Base-by-base conservation (phyloP, 2,329 filamentous ascomycete genomes). In the Colletotrichum filicis region DNA sequence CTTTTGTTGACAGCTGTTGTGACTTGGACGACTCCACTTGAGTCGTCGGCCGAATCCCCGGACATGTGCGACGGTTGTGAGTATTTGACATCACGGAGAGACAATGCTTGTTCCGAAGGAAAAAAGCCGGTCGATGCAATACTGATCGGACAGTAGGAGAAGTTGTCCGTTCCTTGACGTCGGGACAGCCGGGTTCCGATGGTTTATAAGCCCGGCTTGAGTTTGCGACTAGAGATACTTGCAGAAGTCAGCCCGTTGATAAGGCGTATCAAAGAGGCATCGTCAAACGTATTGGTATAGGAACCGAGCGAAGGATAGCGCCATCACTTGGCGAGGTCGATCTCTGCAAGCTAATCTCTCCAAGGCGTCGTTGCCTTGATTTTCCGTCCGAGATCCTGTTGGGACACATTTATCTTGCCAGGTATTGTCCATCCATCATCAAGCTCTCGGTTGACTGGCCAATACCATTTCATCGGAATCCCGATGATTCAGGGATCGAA, bases 311-410 rank as follows among this genome's bases (percentile, higher is more conserved):
- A 69, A 42, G 30, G 37, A 56, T 24, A 52, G 46, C 28, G 49
- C 35, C 26, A 42, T 37, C 19, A 52, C 66, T 71, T 71, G 71
- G 71, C 71, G 26, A 26, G 56, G 71, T 42, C 37, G 66, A 73
- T 73, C 71, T 24, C 67, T 71, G 60, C 71, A 49, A 30, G 66
- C n/a, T 60, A 60, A 73, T 73, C 56, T 66, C 26, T 37, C 11
- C 56, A 57, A 60, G 42, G 65, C 49, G 57, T 14, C 28, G 49
- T 19, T 73, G 32, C 56, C 61, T 56, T 71, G 71, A 19, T 73
- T 73, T 61, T 52, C 5, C 4, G 32, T 32, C 42, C 66, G 9
- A 35, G 59, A 52, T 68, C 32, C 53, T 56, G 14, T 24, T 61
- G 24, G 46, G n/a, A 24, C 32, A 22, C 2, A 46, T 53, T 55